phyloP scores from a whole-genome alignment of 2,329 filamentous ascomycete genomes.

The Delphinella strobiligena region DNA sequence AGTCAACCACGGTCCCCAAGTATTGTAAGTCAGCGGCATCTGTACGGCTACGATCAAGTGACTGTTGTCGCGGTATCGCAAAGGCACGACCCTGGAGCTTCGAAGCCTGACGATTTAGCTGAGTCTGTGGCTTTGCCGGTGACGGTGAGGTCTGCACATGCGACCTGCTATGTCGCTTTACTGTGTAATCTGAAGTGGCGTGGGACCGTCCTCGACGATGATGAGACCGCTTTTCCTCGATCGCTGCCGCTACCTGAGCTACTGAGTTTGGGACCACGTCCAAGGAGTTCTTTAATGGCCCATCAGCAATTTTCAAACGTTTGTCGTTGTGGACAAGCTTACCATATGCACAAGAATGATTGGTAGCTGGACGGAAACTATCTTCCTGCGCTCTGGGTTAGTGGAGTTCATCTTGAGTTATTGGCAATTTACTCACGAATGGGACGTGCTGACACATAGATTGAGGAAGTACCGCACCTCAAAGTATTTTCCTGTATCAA shows the following conservation, averaged over 20 bases:
- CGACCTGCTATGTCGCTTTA: neutral
- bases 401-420: constrained; percentile 1
- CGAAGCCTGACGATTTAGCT: constrained; percentile 24
- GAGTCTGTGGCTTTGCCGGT: constrained; percentile 2
- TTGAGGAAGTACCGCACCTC: constrained; percentile 46
- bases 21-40: constrained; percentile 29
- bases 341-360: constrained; percentile 45
- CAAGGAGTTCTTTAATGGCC: constrained; percentile 34
- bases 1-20: constrained; percentile 28
- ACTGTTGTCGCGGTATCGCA: constrained; percentile 38
- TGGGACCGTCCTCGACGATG: constrained; percentile 9
- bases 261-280: constrained; percentile 44
- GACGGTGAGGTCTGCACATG: neutral
- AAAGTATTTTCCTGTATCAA: constrained; percentile 37
- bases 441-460: constrained; percentile 32
- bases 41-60: constrained; percentile 33
- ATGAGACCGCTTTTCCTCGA: constrained; percentile 34
- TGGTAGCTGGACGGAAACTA: constrained; percentile 41
- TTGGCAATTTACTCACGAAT: constrained; percentile 22
- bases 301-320: constrained; percentile 7
- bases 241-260: constrained; percentile 42
- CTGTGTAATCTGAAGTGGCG: constrained; percentile 1
- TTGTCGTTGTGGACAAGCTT: constrained; percentile 1
- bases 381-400: constrained; percentile 25
- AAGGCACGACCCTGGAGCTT: constrained; percentile 40